Base-by-base conservation (phyloP, 331 rosid genomes). In the Spiraea crenata region DNA sequence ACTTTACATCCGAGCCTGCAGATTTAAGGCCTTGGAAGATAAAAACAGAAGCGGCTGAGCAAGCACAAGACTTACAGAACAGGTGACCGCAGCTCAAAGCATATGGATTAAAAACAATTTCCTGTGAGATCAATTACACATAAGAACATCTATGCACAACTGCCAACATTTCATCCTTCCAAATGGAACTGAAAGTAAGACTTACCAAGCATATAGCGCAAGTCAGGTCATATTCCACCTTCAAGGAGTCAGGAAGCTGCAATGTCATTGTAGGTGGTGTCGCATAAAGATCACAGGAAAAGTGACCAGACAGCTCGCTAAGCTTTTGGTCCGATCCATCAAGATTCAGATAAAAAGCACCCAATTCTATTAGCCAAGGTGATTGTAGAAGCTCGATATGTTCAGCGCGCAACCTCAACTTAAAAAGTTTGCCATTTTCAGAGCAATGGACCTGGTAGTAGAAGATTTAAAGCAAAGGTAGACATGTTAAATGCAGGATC, bases 201-300 rank as follows among this genome's bases (percentile, higher is more conserved):
- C 63, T 85, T 86, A 93, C 98, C 95, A 90, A 81, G 80, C 98
- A 93, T 77, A 93, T 79, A 60, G 97, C 97, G 75, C 98, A 93
- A 66, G 80, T 90, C 61, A 93, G 88, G 83, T 84, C 81, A 72
- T 81, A 89, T 72, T 90, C 89, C 3, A 90, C 83, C 70, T 85
- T 88, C 19, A 83, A 74, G 72, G 88, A 83, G 82, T 84, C 86
- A 0, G 92, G 91, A 80, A 90, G 96, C 63, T 67, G 52, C 88
- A 93, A 79, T 9, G 83, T 85, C 87, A 93, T 84, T 47, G 54
- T 65, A 20, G 92, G 85, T 41, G 77, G 73, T 46, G 74, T 57
- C 9, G 61, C 64, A 64, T 80, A 44, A 31, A 85, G 82, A 47
- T 84, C 86, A 55, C 95, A 83, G 4, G 90, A 88, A 72, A 90